These are phyloP conservation scores for Geotrichum restrictum DNA, from an alignment of 1,139 yeast species.

Conservation along the genomic window DNA sequence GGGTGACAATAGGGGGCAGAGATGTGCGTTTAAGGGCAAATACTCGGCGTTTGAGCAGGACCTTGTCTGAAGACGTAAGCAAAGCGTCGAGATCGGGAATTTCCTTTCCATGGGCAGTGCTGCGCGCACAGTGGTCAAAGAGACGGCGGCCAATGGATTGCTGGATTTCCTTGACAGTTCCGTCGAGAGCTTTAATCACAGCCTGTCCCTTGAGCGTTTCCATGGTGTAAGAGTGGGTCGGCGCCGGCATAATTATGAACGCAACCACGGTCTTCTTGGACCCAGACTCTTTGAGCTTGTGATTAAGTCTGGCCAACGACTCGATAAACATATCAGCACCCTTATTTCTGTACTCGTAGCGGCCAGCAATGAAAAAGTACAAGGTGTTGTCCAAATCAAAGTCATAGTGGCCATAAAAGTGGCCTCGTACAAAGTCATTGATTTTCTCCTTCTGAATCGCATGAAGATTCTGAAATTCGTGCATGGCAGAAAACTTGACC, in stretches of 20 bases:
- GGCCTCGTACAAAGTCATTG: conserved; percentile 92
- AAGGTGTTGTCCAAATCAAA: conserved; percentile 90
- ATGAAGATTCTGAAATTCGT: conserved; percentile 95
- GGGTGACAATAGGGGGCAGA: conserved; percentile 96
- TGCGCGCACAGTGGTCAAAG: conserved; percentile 85
- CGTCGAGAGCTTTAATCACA: conserved; percentile 84
- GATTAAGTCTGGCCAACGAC: conserved; percentile 85
- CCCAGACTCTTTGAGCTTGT: conserved; percentile 72
- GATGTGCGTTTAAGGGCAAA: conserved; percentile 86
- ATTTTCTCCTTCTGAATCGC: conserved; percentile 87
- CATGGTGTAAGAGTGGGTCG: conserved; percentile 87
- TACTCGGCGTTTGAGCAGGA: conserved; percentile 84
- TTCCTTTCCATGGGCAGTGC: conserved; percentile 57
- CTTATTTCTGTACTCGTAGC: conserved; percentile 94
- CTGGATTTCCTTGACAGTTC: conserved; percentile 85
- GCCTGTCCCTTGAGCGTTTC: conserved; percentile 97
- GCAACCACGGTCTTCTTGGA: conserved; percentile 94
- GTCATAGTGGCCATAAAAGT: conserved; percentile 93
- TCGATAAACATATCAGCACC: conserved; percentile 96
- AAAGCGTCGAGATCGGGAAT: conserved; percentile 72
- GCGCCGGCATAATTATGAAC: conserved; percentile 97
- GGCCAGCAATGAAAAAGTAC: conserved; percentile 93
- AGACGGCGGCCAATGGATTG: conserved; percentile 80
- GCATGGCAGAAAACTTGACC: conserved; percentile 93
- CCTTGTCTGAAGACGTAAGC: conserved; percentile 83